Percentiles rank a stretch among this genome's conserved stretches.
phyloP scores from a whole-genome alignment of 257 asterid genomes.

The Agastache rugosa region DNA sequence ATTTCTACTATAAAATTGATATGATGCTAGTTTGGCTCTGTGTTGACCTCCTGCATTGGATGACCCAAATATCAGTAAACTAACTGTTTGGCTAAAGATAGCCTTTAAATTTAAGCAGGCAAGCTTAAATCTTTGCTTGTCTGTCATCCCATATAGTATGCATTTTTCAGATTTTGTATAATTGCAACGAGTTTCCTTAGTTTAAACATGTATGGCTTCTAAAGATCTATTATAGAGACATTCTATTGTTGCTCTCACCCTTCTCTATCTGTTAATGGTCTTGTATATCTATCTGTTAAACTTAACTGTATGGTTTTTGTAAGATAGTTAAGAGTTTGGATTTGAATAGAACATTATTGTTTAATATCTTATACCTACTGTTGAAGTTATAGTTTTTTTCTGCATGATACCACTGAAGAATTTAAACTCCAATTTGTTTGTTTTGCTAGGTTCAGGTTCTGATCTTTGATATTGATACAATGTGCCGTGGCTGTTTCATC shows the following conservation, averaged over 20 bases:
- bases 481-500: background rate
- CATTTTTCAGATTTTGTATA: background rate
- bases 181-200: background rate
- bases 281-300: background rate
- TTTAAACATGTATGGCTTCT: background rate
- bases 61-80: background rate
- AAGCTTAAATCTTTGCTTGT: background rate
- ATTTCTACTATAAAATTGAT: background rate
- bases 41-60: background rate
- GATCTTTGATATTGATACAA: background rate
- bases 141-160: background rate
- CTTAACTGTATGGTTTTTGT: background rate
- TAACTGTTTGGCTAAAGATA: background rate
- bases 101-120: background rate
- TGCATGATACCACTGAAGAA: conserved; percentile 15
- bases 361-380: background rate
- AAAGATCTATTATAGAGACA: background rate
- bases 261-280: background rate
- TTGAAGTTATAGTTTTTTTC: background rate
- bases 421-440: background rate
- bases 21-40: background rate
- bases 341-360: background rate
- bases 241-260: background rate
- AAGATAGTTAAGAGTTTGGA: background rate
- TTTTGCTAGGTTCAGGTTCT: background rate